Percentiles rank a stretch among this genome's conserved stretches.
phyloP scores from a whole-genome alignment of 2,329 filamentous ascomycete species.

The Periconia sp. region DNA sequence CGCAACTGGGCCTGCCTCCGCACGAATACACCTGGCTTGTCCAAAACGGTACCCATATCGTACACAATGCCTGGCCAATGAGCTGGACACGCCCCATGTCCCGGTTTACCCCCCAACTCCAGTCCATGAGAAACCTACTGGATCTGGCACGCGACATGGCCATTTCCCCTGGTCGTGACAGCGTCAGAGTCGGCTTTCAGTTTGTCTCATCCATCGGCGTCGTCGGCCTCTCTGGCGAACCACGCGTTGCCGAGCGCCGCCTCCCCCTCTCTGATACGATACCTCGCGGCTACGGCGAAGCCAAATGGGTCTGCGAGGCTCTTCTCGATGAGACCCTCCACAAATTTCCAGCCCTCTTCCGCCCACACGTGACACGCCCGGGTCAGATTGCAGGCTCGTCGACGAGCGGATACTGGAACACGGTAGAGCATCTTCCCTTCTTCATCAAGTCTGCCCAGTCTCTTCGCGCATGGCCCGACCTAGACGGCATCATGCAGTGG shows the following conservation, averaged over 20 bases:
- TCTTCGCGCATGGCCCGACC: slow-evolving; percentile 49
- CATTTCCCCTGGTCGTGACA: slow-evolving; percentile 12
- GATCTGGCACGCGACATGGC: slow-evolving; percentile 49
- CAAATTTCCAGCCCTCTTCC: slow-evolving; percentile 51
- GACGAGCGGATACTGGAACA: slow-evolving; percentile 61
- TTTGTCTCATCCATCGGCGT: slow-evolving; percentile 52
- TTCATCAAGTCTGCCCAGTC: slow-evolving; percentile 59
- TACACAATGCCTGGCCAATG: slow-evolving; percentile 64
- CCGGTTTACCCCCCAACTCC: slow-evolving; percentile 59
- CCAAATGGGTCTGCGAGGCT: slow-evolving; percentile 58
- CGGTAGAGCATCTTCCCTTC: slow-evolving; percentile 58
- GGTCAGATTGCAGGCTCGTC: slow-evolving; percentile 62
- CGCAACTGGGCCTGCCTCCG: slow-evolving; percentile 55
- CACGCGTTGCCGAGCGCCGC: slow-evolving; percentile 52
- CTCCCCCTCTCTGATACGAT: slow-evolving; percentile 50
- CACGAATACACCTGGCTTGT: slow-evolving; percentile 48
- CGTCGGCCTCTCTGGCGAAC: slow-evolving; percentile 40
- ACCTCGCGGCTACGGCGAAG: slow-evolving; percentile 59
- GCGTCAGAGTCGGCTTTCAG: slow-evolving; percentile 43
- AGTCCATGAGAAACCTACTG: slow-evolving; percentile 58
- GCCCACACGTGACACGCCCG: slow-evolving; percentile 51
- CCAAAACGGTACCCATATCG: slow-evolving; percentile 54
- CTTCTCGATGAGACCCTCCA: slow-evolving; percentile 58
- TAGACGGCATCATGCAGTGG: slow-evolving; percentile 54
- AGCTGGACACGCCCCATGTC: slow-evolving; percentile 59